Base-by-base conservation (phyloP, 306 rosid species). In the Canavalia ensiformis region DNA sequence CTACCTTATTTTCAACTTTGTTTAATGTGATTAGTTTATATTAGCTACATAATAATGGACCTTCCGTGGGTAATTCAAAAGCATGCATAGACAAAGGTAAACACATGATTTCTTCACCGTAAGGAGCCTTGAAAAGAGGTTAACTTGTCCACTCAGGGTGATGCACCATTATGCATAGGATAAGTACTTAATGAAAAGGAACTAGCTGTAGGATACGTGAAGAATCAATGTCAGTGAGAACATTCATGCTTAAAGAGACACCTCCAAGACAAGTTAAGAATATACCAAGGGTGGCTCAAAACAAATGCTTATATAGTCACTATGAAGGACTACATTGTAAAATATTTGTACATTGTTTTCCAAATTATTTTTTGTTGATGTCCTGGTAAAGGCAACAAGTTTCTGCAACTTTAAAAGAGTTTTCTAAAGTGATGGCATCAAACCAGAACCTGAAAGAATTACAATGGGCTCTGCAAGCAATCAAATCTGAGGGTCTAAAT, bases 391-490 rank as follows among this genome's bases (percentile, higher is more conserved):
- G 13, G 60, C 83, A 56, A 70, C 51, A 54, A 62, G 35, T 73
- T 83, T 84, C 72, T 75, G 13, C 62, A 72, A 62, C 78, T 54
- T 68, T 65, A 76, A 12, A 68, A 71, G 55, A 45, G 47, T 18
- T 79, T 68, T 68, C 45, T 51, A 64, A 77, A 58, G 54, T 78
- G 64, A 95, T 92, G 98, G 93, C 93, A 75, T 80, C 96, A 81
- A 83, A 78, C 82, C 91, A 87, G 75, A 86, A 85, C 86, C 76
- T 85, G 47, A 83, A 68, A 76, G 91, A 89, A 41, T 88, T 93
- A 65, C 88, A 91, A 68, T 86, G 90, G 96, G 77, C 82, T 84
- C 82, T 88, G 7, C 85, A 84, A 74, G 82, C 87, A 60, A 82
- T 18, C 25, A 18, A 18, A 18, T 18, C 25, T 18, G 25, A 18